A percentile compares a stretch with the other conserved stretches of the same genome.
Conservation (phyloP, 352 stramenopile genomes). For the Pythium utonaiense region DNA sequence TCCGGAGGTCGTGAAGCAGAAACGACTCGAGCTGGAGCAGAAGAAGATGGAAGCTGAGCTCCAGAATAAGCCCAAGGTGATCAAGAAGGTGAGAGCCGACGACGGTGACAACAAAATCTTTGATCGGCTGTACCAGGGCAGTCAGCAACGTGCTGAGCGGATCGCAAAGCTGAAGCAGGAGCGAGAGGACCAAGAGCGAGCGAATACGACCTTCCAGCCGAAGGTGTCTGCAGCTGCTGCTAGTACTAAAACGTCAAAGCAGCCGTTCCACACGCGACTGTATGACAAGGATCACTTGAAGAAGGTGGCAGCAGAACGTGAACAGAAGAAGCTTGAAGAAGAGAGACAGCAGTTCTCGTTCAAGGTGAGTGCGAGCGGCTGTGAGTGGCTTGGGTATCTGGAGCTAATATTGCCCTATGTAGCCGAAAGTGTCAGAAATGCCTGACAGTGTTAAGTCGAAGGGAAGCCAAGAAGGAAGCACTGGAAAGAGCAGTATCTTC, state of each 20-base stretch:
- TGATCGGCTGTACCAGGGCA: constrained; percentile 69
- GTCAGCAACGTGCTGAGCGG: constrained; percentile 51
- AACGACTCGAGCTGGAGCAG: constrained; percentile 57
- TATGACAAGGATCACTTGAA: constrained; percentile 80
- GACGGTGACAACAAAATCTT: constrained; percentile 39
- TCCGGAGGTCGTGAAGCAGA: constrained; percentile 65
- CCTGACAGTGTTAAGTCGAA: constrained; percentile 61
- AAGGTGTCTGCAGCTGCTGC: constrained; percentile 34
- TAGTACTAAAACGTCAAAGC: constrained; percentile 25
- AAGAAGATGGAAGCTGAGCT: constrained; percentile 70
- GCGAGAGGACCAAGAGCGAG: constrained; percentile 56
- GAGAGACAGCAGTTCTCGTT: constrained; percentile 62
- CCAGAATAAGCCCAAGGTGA: constrained; percentile 57
- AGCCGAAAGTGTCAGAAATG: constrained; percentile 57
- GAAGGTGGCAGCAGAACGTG: constrained; percentile 51
- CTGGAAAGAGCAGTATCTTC: constrained; percentile 73
- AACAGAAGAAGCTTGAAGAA: constrained; percentile 71
- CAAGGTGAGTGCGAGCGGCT: constrained; percentile 43
- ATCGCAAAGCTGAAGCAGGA: constrained; percentile 68
- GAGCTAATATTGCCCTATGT: constrained; percentile 1
- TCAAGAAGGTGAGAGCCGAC: constrained; percentile 42
- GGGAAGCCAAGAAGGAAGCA: constrained; percentile 47
- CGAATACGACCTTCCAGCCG: constrained; percentile 58
- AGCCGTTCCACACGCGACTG: constrained; percentile 73
- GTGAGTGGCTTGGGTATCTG: background rate